Evolutionary conservation across 164 flowering plant genomes (phyloP), one percentile per base, ranked within the genome.

Genomic region (Piper betle): DNA sequence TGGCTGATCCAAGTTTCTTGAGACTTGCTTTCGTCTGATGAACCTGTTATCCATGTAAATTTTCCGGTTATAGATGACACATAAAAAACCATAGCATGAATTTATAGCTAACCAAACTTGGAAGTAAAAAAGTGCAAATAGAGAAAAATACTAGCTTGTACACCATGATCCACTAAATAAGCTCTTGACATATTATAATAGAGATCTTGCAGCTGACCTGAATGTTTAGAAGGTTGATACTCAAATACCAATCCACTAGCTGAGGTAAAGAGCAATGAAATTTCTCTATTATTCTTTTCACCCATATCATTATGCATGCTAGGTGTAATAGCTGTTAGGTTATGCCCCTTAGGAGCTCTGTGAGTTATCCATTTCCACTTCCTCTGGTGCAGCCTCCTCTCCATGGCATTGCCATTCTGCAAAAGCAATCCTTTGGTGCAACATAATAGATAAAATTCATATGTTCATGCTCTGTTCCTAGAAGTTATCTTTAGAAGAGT

Each of bases 321-420:
- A 64, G 72, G 78, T 9, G 87, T 78, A 16, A 90, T 80, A 13
- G 95, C 78, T 65, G 87, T 79, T 66, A 90, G 66, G 2, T 58
- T 70, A 55, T 85, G 81, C 46, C 74, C 71, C 48, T 75, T 64
- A n/a, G 92, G 88, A 68, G 78, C 77, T 74, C 80, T 87, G 75
- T 90, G 95, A 55, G 67, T 55, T 20, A 82, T 71, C 97, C 97
- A 90, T 72, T 79, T 85, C 97, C 97, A 87, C 67, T 85, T 90
- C 76, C 92, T 81, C 61, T 81, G 85, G 59, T 84, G 76, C 58
- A 84, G 58, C 58, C 84, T 61, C 64, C 97, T 81, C 71, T 90
- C 97, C 37, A 83, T 74, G 75, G 87, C 72, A 60, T 68, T 43
- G 18, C 94, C 95, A 43, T 69, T 81, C 97, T 89, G 84, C 54